A percentile compares a stretch with the other conserved stretches of the same genome.
Evolutionary conservation across 2,329 filamentous ascomycete genomes (phyloP).

Genomic region (Sporothrix globosa): DNA sequence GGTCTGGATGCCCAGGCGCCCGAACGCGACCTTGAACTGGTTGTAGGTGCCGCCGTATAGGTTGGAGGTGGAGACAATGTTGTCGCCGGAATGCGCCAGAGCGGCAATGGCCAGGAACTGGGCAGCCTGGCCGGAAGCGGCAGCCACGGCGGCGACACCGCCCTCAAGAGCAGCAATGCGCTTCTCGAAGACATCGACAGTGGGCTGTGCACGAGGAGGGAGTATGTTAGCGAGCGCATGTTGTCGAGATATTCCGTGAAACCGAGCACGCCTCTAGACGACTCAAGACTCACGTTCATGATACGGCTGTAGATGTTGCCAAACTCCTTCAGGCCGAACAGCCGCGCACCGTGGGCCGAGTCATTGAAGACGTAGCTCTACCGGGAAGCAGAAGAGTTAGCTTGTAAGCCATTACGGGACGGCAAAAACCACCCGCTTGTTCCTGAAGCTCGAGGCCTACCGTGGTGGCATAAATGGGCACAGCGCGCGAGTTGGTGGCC

Average conservation of each 20-base stretch:
- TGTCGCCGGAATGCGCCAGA: slow-evolving; percentile 86
- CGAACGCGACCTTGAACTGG: slow-evolving; percentile 89
- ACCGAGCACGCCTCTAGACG: neutral
- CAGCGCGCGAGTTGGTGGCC: slow-evolving; percentile 81
- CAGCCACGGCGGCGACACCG: slow-evolving; percentile 81
- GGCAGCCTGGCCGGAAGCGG: slow-evolving; percentile 84
- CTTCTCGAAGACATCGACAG: slow-evolving; percentile 95
- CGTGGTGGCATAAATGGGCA: slow-evolving; percentile 95
- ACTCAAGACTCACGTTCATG: slow-evolving; percentile 62
- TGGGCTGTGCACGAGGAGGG: slow-evolving; percentile 64
- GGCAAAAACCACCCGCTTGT: slow-evolving; percentile 30
- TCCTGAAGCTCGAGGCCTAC: slow-evolving; percentile 48
- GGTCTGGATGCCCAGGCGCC: slow-evolving; percentile 82
- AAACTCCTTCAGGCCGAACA: slow-evolving; percentile 95
- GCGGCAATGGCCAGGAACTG: slow-evolving; percentile 89
- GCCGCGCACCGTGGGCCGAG: slow-evolving; percentile 88
- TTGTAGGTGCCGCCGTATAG: slow-evolving; percentile 97
- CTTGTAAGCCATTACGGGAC: neutral
- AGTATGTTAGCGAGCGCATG: neutral
- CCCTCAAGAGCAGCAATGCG: slow-evolving; percentile 94
- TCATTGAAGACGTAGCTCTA: slow-evolving; percentile 90
- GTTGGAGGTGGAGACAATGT: slow-evolving; percentile 88
- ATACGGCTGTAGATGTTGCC: slow-evolving; percentile 98
- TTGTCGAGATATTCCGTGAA: neutral
- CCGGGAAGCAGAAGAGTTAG: slow-evolving; percentile 16